Evolutionary conservation across 2,329 filamentous ascomycete species (phyloP).

Genomic region (Westerdykella aurantiaca): DNA sequence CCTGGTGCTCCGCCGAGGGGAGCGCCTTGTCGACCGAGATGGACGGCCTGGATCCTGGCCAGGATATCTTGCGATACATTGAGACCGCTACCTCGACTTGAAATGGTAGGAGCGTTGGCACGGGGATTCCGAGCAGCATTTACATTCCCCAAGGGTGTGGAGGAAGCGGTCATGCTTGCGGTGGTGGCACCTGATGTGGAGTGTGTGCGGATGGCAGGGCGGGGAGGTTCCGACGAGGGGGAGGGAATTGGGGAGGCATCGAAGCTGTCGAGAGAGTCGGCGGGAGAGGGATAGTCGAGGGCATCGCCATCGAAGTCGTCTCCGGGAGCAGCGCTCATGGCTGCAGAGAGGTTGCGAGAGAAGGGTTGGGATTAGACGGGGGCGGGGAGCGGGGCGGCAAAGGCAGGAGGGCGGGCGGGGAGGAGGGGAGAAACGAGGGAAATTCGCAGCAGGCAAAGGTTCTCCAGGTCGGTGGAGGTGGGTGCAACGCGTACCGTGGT

Average conservation of each 20-base stretch:
- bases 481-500: not conserved
- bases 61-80: slow-evolving; percentile 57
- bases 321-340: slow-evolving; percentile 26
- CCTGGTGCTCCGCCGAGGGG: slow-evolving; percentile 35
- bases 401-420: not conserved
- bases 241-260: slow-evolving; percentile 14
- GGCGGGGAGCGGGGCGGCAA: slow-evolving; percentile 1
- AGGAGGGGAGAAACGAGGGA: not conserved
- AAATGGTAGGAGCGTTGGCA: slow-evolving; percentile 39
- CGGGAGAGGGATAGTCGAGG: slow-evolving; percentile 28
- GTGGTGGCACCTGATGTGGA: slow-evolving; percentile 49
- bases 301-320: slow-evolving; percentile 28
- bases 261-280: slow-evolving; percentile 17
- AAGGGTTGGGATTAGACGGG: too few relatives aligned
- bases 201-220: slow-evolving; percentile 53
- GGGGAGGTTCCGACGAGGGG: slow-evolving; percentile 34
- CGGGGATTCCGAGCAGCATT: slow-evolving; percentile 58
- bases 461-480: too few relatives aligned
- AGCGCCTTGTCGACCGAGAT: slow-evolving; percentile 58
- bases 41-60: slow-evolving; percentile 65
- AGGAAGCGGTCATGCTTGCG: slow-evolving; percentile 66
- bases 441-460: too few relatives aligned
- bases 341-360: not conserved
- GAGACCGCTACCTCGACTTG: slow-evolving; percentile 47
- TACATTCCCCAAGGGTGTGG: slow-evolving; percentile 73